These are phyloP conservation scores for Trifolium pratense DNA, from an alignment of 306 rosid species.

Conservation along the genomic window DNA sequence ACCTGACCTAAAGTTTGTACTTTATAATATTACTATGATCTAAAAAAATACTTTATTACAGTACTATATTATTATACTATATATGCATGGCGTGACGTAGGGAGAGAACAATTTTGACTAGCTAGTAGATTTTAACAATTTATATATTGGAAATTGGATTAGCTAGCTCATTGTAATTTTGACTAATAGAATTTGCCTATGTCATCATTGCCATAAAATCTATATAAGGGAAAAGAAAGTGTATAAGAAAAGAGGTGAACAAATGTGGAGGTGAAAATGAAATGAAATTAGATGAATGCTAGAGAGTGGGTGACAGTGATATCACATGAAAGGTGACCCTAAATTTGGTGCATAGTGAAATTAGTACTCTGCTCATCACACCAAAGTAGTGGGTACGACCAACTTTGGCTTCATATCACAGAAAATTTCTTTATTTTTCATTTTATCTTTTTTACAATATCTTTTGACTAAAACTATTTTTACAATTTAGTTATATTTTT, in stretches of 20 bases:
- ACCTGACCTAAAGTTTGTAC: conserved; percentile 37
- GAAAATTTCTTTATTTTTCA: not conserved
- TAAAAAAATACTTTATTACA: not conserved
- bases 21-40: not conserved
- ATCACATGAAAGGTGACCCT: conserved; percentile 57
- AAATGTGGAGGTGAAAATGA: conserved; percentile 45
- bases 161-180: conserved; percentile 29
- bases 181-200: conserved; percentile 26
- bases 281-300: not conserved
- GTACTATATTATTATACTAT: not conserved
- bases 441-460: not conserved
- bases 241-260: conserved; percentile 20
- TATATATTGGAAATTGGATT: conserved; percentile 30
- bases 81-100: conserved; percentile 17
- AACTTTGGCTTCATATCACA: conserved; percentile 41
- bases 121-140: conserved; percentile 25
- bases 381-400: conserved; percentile 41
- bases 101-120: not conserved
- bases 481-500: too few relatives aligned
- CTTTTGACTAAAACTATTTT: too few relatives aligned
- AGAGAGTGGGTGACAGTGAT: conserved; percentile 63
- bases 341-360: conserved; percentile 27
- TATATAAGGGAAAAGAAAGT: conserved; percentile 36
- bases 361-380: conserved; percentile 36
- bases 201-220: conserved; percentile 33